Conservation (phyloP, 1,139 yeast genomes). For the Meyerozyma guilliermondii region DNA sequence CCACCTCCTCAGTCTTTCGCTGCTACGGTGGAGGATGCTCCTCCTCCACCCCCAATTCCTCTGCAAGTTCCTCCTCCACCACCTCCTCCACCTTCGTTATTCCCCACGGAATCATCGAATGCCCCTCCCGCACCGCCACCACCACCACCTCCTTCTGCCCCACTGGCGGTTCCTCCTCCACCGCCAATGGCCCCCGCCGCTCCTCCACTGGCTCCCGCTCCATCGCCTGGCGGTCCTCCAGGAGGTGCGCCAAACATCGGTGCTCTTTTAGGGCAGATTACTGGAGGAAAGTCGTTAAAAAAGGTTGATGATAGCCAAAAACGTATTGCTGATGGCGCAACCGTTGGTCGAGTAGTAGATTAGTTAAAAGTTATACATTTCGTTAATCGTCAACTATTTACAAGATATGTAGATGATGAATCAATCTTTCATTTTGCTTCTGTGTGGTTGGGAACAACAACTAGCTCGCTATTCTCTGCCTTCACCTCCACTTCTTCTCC, state of each 20-base stretch:
- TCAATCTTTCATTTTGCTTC: constrained; percentile 8
- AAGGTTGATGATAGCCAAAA: constrained; percentile 46
- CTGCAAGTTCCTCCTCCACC: constrained; percentile 29
- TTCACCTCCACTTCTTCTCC: constrained; percentile 56
- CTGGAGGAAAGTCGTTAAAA: constrained; percentile 45
- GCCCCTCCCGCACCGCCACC: constrained; percentile 13
- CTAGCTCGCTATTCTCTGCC: constrained; percentile 21
- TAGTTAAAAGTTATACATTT: not conserved
- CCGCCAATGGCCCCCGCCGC: constrained; percentile 13
- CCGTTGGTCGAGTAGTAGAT: constrained; percentile 45
- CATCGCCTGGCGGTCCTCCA: constrained; percentile 8
- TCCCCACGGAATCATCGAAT: constrained; percentile 6
- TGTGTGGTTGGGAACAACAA: constrained; percentile 47
- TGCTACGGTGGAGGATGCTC: constrained; percentile 14
- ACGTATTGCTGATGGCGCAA: constrained; percentile 38
- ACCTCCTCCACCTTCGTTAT: constrained; percentile 15
- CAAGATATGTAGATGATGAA: not conserved
- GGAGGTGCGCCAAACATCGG: constrained; percentile 34
- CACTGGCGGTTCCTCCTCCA: constrained; percentile 15
- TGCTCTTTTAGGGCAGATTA: constrained; percentile 52
- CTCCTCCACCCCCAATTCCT: constrained; percentile 13
- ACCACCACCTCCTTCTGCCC: constrained; percentile 16
- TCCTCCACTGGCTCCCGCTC: constrained; percentile 27
- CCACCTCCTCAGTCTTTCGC: constrained; percentile 5
- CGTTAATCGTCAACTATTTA: not conserved